Conservation (phyloP, 345 rosid species). For the Hevea brasiliensis region DNA sequence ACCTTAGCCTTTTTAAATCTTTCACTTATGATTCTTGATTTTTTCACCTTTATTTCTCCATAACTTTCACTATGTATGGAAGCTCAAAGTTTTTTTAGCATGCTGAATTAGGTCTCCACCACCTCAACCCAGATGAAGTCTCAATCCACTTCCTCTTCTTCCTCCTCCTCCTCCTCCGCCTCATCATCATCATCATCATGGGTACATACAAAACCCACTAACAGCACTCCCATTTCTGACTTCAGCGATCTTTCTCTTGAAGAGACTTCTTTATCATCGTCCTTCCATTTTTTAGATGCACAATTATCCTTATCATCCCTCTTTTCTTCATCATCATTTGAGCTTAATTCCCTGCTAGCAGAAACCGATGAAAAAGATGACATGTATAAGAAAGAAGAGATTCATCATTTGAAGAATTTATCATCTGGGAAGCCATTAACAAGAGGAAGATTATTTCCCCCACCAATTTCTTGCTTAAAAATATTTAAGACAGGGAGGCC, state of each 20-base stretch:
- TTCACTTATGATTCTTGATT: background rate
- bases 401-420: background rate
- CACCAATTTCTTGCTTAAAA: constrained; percentile 18
- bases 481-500: background rate
- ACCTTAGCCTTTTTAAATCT: background rate
- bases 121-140: background rate
- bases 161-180: no score
- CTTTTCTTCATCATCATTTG: background rate
- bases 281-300: background rate
- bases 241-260: background rate
- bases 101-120: background rate
- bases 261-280: background rate
- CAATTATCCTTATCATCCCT: background rate
- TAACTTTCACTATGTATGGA: constrained; percentile 2
- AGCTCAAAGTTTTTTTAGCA: background rate
- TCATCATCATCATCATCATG: no score
- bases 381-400: background rate
- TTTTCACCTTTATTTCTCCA: background rate
- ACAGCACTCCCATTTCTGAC: background rate
- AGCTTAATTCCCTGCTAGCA: background rate
- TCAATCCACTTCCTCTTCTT: background rate
- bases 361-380: background rate
- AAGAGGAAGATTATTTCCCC: background rate
- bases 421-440: background rate
- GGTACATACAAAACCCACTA: background rate